A percentile compares a stretch with the other conserved stretches of the same genome.
phyloP scores from a whole-genome alignment of 2,329 filamentous ascomycete species.

The Claviceps sorghi region DNA sequence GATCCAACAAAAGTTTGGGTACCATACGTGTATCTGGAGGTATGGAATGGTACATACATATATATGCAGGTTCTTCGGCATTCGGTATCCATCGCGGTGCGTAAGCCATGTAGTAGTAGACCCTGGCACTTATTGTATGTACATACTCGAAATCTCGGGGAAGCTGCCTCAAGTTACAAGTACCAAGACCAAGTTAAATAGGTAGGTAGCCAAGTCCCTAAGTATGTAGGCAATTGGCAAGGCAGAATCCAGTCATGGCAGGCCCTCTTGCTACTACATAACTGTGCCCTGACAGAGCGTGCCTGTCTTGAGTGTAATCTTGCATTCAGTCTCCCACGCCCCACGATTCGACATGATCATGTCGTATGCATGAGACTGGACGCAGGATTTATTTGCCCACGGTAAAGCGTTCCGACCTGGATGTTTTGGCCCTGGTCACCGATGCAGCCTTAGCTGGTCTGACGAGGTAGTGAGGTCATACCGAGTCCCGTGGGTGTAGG shows the following conservation, averaged over 20 bases:
- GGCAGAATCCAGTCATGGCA: neutral
- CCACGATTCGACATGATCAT: neutral
- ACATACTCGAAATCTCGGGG: neutral
- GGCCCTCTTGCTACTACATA: neutral
- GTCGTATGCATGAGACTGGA: neutral
- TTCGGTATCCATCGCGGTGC: no score
- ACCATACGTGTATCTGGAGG: neutral
- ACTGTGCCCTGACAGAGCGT: neutral
- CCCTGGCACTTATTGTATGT: neutral
- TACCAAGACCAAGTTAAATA: no score
- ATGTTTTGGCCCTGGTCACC: neutral
- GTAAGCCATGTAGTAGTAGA: neutral
- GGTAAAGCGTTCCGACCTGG: neutral
- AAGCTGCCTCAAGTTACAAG: no score
- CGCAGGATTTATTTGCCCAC: neutral
- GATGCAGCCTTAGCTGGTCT: neutral
- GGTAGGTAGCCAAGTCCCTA: no score
- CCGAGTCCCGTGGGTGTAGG: neutral
- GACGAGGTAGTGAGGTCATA: neutral
- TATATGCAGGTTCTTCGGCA: neutral
- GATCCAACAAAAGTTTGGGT: neutral
- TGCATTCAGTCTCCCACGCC: neutral
- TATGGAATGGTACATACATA: neutral
- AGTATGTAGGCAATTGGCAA: neutral
- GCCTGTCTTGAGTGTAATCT: neutral